phyloP scores from a whole-genome alignment of 768 basidiomycete genomes.

The Mycena vitilis region DNA sequence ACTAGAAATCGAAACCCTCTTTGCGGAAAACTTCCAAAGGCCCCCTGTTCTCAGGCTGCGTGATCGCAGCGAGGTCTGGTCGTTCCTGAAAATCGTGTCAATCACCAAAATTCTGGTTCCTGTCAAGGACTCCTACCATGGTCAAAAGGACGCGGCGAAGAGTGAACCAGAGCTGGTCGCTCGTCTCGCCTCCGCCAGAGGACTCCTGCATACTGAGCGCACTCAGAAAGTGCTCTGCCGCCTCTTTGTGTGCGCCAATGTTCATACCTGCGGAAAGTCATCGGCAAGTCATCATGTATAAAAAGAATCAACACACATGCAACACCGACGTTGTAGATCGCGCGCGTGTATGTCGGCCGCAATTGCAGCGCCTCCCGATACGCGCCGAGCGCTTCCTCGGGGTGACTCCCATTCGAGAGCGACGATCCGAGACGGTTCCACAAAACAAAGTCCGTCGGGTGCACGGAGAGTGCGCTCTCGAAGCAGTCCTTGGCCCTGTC shows the following conservation, averaged over 20 bases:
- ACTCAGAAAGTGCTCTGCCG: slow-evolving; percentile 94
- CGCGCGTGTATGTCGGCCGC: slow-evolving; percentile 95
- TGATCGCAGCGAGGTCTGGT: slow-evolving; percentile 82
- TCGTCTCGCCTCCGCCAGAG: slow-evolving; percentile 72
- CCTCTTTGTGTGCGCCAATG: slow-evolving; percentile 94
- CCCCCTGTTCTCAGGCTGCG: slow-evolving; percentile 69
- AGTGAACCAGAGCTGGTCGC: slow-evolving; percentile 91
- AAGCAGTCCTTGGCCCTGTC: slow-evolving; percentile 95
- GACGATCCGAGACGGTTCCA: slow-evolving; percentile 98
- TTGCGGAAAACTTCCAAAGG: slow-evolving; percentile 79
- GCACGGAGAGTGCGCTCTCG: slow-evolving; percentile 81
- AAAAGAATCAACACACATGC: slow-evolving; percentile 74
- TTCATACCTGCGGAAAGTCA: slow-evolving; percentile 79
- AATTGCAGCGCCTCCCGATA: slow-evolving; percentile 92
- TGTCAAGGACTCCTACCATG: slow-evolving; percentile 66
- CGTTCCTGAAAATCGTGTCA: slow-evolving; percentile 66
- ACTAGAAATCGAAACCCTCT: slow-evolving; percentile 87
- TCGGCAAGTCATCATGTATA: background rate
- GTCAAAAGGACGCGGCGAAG: slow-evolving; percentile 82
- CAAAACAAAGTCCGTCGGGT: slow-evolving; percentile 92
- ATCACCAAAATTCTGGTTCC: background rate
- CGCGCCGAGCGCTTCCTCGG: slow-evolving; percentile 92
- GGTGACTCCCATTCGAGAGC: slow-evolving; percentile 92
- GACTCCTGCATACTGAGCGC: slow-evolving; percentile 84
- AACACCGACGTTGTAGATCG: slow-evolving; percentile 97